These are phyloP conservation scores for Ceratocystiopsis sp. DNA, from an alignment of 2,329 filamentous ascomycete species.

Conservation along the genomic window DNA sequence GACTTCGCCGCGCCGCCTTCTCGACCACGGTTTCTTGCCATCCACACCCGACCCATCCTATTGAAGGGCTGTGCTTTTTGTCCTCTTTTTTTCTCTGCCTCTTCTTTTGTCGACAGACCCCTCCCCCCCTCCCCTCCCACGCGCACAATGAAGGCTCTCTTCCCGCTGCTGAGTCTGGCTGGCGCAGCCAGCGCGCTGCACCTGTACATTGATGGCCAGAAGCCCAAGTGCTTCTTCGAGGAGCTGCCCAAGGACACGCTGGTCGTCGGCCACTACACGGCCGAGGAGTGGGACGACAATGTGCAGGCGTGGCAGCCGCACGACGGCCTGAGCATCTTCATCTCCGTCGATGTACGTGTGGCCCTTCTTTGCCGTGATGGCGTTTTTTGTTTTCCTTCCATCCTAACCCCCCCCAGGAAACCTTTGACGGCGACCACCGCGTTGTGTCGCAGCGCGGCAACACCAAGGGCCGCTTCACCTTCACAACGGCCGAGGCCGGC, in stretches of 20 bases:
- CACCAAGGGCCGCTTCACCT: slow-evolving; percentile 73
- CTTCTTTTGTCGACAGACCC: too few relatives aligned
- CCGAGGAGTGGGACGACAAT: slow-evolving; percentile 66
- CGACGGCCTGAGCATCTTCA: slow-evolving; percentile 63
- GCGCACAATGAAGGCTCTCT: slow-evolving; percentile 38
- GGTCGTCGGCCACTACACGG: slow-evolving; percentile 82
- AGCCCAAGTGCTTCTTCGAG: slow-evolving; percentile 94
- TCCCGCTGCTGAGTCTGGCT: slow-evolving; percentile 49
- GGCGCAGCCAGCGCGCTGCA: slow-evolving; percentile 64
- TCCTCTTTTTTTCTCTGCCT: too few relatives aligned
- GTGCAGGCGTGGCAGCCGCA: slow-evolving; percentile 53
- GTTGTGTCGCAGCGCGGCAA: slow-evolving; percentile 75
- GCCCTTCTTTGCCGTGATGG: too few relatives aligned
- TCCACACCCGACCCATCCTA: too few relatives aligned
- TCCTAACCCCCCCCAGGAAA: slow-evolving; percentile 37
- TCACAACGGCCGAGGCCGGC: slow-evolving; percentile 85
- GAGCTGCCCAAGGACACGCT: slow-evolving; percentile 94
- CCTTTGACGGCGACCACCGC: slow-evolving; percentile 95
- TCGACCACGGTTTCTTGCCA: too few relatives aligned
- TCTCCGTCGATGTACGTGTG: slow-evolving; percentile 62
- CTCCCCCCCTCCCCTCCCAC: neutral
- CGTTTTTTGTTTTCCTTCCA: too few relatives aligned
- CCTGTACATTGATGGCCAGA: slow-evolving; percentile 81
- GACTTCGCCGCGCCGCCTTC: too few relatives aligned
- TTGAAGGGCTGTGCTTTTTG: too few relatives aligned